Conservation (phyloP, 768 basidiomycete species). For the Xerocomellus chrysenteron region DNA sequence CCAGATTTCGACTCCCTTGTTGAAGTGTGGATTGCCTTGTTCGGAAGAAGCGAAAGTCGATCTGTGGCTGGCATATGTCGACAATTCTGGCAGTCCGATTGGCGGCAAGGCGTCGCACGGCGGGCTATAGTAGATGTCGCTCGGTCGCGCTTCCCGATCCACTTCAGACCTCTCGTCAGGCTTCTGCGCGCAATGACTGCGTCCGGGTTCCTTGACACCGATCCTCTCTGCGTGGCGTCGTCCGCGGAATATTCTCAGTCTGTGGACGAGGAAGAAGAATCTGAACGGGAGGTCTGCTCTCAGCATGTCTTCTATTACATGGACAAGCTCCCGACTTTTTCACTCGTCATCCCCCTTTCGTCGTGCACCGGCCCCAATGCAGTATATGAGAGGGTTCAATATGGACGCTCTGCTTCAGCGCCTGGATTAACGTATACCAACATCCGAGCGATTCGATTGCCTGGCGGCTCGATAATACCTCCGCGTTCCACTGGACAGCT, state of each 20-base stretch:
- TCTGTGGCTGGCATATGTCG: slow-evolving; percentile 68
- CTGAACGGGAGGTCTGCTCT: slow-evolving; percentile 59
- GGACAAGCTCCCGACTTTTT: slow-evolving; percentile 65
- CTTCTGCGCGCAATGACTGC: slow-evolving; percentile 78
- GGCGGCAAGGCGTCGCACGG: slow-evolving; percentile 62
- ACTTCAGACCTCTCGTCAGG: slow-evolving; percentile 64
- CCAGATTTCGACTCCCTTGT: slow-evolving; percentile 70
- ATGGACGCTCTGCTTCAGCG: slow-evolving; percentile 47
- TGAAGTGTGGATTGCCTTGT: slow-evolving; percentile 77
- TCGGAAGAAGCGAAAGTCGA: slow-evolving; percentile 64
- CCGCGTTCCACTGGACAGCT: slow-evolving; percentile 65
- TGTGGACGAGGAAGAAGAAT: slow-evolving; percentile 37
- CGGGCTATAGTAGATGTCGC: slow-evolving; percentile 82
- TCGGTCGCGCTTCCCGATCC: slow-evolving; percentile 79
- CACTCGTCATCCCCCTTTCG: slow-evolving; percentile 66
- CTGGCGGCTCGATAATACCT: slow-evolving; percentile 73
- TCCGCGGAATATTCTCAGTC: slow-evolving; percentile 45
- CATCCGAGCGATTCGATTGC: slow-evolving; percentile 63
- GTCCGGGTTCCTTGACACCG: slow-evolving; percentile 73
- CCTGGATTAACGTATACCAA: slow-evolving; percentile 63
- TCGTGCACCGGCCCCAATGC: slow-evolving; percentile 67
- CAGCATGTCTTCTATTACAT: slow-evolving; percentile 77
- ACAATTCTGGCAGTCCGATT: slow-evolving; percentile 84
- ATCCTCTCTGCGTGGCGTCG: slow-evolving; percentile 52
- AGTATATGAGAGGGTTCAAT: slow-evolving; percentile 66